Evolutionary conservation across 2,329 filamentous ascomycete genomes (phyloP), one percentile per base, ranked within the genome.

Genomic region (Chaetomiaceae sp.): DNA sequence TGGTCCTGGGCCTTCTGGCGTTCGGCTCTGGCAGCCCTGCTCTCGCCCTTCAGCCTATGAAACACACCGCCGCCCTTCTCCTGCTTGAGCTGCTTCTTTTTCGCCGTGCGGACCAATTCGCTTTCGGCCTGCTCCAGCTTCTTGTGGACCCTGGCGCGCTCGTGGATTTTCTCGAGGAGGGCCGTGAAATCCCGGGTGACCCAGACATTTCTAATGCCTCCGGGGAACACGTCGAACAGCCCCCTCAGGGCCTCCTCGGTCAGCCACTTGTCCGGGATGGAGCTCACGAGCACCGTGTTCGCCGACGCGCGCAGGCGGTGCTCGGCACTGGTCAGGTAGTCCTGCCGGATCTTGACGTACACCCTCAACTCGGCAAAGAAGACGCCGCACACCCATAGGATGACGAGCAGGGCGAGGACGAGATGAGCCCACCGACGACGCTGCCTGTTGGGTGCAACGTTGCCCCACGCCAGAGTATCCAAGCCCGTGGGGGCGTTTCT

Each of bases 161-260:
- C 70, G 39, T 86, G 78, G 37, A 97, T 85, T 62, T 97, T 97
- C 51, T 90, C 84, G 38, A 87, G 76, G 10, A 98, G 75, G 8
- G 83, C 76, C 35, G 90, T 87, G 55, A 88, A 84, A 61, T 98
- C 87, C 51, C 91, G 80, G 49, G 96, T 98, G 58, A 98, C 83
- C 90, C 91, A 98, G 38, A 98, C 86, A 56, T 97, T 97, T 49
- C 88, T 81, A 60, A 98, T 84, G 24, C 93, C 93, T 17, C 93
- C 93, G 0, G 93, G 93, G 57, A 96, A 97, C 1, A 97, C 90
- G 62, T 98, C 93, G 59, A 94, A 98, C 0, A 98, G 73, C 0
- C 84, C 85, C 48, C 81, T 77, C 4, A 98, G 74, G 0, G 88
- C 87, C 36, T 95, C 83, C 39, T 88, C 78, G 2, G 79, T 88